Percentiles rank a stretch among this genome's conserved stretches.
Conservation (phyloP, 192 early-diverging fungal genomes). For the Gonapodya sp. region DNA sequence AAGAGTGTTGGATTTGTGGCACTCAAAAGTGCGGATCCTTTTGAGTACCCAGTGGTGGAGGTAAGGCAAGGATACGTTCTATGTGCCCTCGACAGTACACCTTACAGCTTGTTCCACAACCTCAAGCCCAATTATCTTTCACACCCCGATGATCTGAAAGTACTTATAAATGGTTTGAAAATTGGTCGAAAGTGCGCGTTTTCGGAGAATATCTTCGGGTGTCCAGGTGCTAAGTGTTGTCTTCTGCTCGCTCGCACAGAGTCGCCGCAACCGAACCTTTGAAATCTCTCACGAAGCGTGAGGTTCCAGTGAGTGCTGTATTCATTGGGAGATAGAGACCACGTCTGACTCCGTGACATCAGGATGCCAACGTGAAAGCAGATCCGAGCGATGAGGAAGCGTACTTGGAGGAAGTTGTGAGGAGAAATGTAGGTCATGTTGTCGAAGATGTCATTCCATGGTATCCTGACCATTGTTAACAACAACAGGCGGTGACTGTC, state of each 20-base stretch:
- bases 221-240: no score
- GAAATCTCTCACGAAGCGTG: background rate
- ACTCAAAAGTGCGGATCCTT: slow-evolving; percentile 3
- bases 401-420: background rate
- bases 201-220: no score
- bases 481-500: slow-evolving; percentile 2
- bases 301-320: no score
- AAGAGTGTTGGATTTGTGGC: background rate
- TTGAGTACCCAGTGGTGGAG: background rate
- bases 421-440: no score
- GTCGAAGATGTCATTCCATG: no score
- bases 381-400: background rate
- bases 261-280: background rate
- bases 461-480: no score
- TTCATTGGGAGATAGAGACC: no score
- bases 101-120: background rate
- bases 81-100: no score
- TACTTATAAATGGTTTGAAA: background rate
- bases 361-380: background rate
- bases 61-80: no score
- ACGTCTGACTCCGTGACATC: no score
- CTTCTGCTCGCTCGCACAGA: no score
- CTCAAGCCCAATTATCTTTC: background rate
- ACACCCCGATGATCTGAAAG: slow-evolving; percentile 5
- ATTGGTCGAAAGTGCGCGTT: background rate